These are phyloP conservation scores for Monosporascus ibericus DNA, from an alignment of 2,329 filamentous ascomycete genomes.

Conservation along the genomic window DNA sequence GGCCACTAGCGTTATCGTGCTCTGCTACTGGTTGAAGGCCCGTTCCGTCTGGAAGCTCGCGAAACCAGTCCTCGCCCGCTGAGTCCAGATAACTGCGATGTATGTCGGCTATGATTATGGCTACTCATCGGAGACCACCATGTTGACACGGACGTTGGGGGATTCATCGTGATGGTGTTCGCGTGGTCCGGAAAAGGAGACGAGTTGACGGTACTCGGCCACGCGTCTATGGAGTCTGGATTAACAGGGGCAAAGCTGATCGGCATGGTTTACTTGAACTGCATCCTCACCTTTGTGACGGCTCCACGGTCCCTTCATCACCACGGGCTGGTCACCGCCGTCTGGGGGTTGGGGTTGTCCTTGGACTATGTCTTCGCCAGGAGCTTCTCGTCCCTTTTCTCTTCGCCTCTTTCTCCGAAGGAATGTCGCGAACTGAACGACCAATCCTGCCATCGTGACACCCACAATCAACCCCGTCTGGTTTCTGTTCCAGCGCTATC, in stretches of 20 bases:
- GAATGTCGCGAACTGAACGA: slow-evolving; percentile 10
- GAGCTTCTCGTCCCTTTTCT: neutral
- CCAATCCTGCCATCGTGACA: slow-evolving; percentile 7
- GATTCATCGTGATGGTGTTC: neutral
- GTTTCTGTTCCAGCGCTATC: neutral
- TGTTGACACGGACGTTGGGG: neutral
- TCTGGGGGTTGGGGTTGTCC: neutral
- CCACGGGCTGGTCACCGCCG: neutral
- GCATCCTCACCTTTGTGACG: neutral
- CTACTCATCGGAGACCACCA: neutral
- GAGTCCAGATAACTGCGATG: slow-evolving; percentile 1
- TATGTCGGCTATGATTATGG: neutral
- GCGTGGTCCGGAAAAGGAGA: neutral
- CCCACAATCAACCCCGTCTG: slow-evolving; percentile 13
- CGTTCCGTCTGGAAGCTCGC: neutral
- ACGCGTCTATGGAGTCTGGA: neutral
- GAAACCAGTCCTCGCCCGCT: neutral
- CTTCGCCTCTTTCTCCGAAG: slow-evolving; percentile 9
- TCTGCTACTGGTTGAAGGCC: neutral
- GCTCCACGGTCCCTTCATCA: too few relatives aligned
- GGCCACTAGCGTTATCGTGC: too few relatives aligned
- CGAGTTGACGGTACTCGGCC: neutral
- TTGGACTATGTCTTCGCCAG: neutral
- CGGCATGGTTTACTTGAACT: too few relatives aligned
- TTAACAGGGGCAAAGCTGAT: too few relatives aligned